Evolutionary conservation across 495 filamentous ascomycete genomes (phyloP), one percentile per base, ranked within the genome.

Genomic region (Rostrohypoxylon terebratum): DNA sequence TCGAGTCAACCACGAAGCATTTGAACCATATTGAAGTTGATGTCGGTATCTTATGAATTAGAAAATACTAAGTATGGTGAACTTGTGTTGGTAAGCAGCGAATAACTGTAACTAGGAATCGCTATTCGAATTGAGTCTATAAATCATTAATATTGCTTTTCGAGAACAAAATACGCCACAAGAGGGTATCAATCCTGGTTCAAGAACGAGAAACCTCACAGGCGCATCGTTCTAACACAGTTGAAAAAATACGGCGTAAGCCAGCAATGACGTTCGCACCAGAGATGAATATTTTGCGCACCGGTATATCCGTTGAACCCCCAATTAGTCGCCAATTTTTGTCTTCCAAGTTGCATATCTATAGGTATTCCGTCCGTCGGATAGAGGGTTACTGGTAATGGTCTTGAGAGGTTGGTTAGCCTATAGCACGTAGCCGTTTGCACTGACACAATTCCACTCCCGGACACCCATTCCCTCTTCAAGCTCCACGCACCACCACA

Each of bases 401-500:
- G 53, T 61, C n/a, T 53, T 21, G 45, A 58, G 31, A 54, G 20
- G 28, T 44, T 28, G 53, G 20, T 59, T 31, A 28, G 45, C 58
- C 45, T 75, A 88, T 72, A 91, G 78, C 36, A 87, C 86, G 80
- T 89, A 91, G 28, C 89, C 87, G 2, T 87, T 88, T 34, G 76
- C 75, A 11, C 81, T 83, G 16, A 89, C 84, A 63, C 78, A 83
- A 38, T 76, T 80, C 89, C 89, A 92, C 25, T 79, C 82, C 66
- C 91, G 84, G 36, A 91, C 82, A 4, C 86, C 88, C 71, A 82
- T 85, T 3, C 79, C 83, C 70, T 93, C 91, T 77, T 93, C 91
- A 7, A 93, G 80, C 77, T 92, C 90, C 1, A 94, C 88, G 69
- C 89, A 91, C 87, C 90, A 92, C 91, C 91, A 93, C 3, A 93